Conservation (phyloP, 768 basidiomycete genomes). For the Floccularia luteovirens region DNA sequence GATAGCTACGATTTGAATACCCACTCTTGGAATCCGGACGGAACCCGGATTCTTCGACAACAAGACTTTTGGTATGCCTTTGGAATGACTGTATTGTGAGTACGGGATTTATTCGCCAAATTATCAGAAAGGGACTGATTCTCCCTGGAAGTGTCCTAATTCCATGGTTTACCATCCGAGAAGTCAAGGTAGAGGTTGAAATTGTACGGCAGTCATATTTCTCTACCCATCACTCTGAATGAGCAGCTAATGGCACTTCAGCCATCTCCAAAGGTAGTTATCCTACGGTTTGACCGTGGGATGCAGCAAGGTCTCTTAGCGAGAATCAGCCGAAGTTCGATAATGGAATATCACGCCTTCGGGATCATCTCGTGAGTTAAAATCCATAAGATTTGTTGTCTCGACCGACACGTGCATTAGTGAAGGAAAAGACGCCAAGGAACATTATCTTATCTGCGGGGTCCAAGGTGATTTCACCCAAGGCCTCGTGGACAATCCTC, state of each 20-base stretch:
- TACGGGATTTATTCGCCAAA: slow-evolving; percentile 9
- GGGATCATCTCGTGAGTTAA: slow-evolving; percentile 67
- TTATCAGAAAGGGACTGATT: slow-evolving; percentile 5
- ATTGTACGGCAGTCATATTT: slow-evolving; percentile 39
- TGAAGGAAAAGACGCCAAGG: slow-evolving; percentile 62
- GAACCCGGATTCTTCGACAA: slow-evolving; percentile 49
- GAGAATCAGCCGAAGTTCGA: slow-evolving; percentile 67
- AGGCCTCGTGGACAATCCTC: slow-evolving; percentile 65
- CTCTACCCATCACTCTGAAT: slow-evolving; percentile 5
- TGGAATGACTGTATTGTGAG: slow-evolving; percentile 67
- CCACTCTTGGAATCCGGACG: slow-evolving; percentile 53
- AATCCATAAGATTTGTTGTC: slow-evolving; percentile 3
- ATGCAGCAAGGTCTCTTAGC: slow-evolving; percentile 83
- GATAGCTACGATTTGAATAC: slow-evolving; percentile 55
- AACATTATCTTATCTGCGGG: slow-evolving; percentile 81
- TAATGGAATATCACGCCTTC: slow-evolving; percentile 83
- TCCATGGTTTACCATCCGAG: slow-evolving; percentile 72
- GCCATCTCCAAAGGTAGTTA: slow-evolving; percentile 77
- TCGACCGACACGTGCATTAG: slow-evolving; percentile 22
- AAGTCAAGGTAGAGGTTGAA: slow-evolving; percentile 72
- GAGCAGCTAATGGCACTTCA: slow-evolving; percentile 15
- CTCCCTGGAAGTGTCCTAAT: slow-evolving; percentile 43
- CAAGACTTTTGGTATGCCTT: slow-evolving; percentile 78
- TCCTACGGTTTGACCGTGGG: slow-evolving; percentile 74
- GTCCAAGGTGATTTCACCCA: slow-evolving; percentile 82